A percentile compares a stretch with the other conserved stretches of the same genome.
phyloP scores from a whole-genome alignment of 805 yeast species.

The Yamadazyma olivae region DNA sequence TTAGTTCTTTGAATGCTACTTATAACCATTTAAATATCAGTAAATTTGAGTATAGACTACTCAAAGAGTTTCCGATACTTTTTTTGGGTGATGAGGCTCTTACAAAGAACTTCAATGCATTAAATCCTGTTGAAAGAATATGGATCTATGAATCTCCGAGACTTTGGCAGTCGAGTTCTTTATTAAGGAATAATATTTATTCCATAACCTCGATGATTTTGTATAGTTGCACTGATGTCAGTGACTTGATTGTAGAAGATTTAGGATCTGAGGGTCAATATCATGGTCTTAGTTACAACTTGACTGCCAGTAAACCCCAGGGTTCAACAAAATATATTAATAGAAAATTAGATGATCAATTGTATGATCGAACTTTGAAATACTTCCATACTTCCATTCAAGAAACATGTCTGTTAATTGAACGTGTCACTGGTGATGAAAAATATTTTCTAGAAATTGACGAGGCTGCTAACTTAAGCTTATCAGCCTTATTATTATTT shows the following conservation, averaged over 20 bases:
- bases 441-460: neutral
- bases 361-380: neutral
- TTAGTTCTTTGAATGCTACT: neutral
- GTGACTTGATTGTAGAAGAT: conserved; percentile 2
- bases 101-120: neutral
- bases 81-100: neutral
- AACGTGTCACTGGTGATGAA: neutral
- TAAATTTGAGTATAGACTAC: conserved; percentile 7
- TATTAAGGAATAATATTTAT: conserved; percentile 2
- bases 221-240: conserved; percentile 1
- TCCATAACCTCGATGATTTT: conserved; percentile 2
- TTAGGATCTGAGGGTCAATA: conserved; percentile 2
- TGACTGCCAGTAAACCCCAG: too few species aligned
- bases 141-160: conserved; percentile 1
- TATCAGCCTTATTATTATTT: conserved; percentile 4
- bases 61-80: conserved; percentile 2
- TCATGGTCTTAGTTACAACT: conserved; percentile 1
- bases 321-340: too few species aligned
- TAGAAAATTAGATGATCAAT: neutral
- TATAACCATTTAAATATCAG: conserved; percentile 2
- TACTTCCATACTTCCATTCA: conserved; percentile 2
- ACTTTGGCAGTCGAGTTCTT: conserved; percentile 2
- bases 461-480: conserved; percentile 1
- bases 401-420: neutral
- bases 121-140: conserved; percentile 4